Percentiles rank a stretch among this genome's conserved stretches.
Conservation (phyloP, 208 protist species). For the Cochliopodium minus region DNA sequence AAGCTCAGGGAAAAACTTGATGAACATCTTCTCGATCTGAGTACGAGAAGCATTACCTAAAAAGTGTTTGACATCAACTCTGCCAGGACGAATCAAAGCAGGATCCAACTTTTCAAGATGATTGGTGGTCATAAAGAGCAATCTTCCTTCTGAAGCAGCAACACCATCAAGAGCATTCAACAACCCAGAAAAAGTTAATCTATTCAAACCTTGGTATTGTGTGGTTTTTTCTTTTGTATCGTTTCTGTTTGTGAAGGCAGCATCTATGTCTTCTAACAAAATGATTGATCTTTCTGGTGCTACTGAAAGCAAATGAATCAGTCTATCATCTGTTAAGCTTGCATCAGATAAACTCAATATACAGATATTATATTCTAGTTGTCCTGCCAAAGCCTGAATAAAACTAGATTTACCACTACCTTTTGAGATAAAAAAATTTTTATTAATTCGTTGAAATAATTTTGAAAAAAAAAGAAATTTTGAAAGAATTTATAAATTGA, state of each 20-base stretch:
- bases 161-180: conserved; percentile 85
- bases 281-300: conserved; percentile 57
- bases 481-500: too few relatives aligned
- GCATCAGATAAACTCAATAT: conserved; percentile 62
- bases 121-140: conserved; percentile 80
- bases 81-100: conserved; percentile 53
- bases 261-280: conserved; percentile 80
- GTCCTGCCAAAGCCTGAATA: conserved; percentile 67
- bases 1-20: conserved; percentile 52
- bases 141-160: conserved; percentile 64
- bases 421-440: too few relatives aligned
- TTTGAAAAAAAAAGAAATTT: too few relatives aligned
- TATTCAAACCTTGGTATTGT: conserved; percentile 36
- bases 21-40: conserved; percentile 56
- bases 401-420: conserved; percentile 77
- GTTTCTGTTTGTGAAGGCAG: conserved; percentile 45
- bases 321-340: conserved; percentile 55
- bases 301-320: conserved; percentile 56
- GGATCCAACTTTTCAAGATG: conserved; percentile 61
- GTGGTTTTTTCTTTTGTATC: neutral
- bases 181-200: conserved; percentile 73
- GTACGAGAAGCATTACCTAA: conserved; percentile 41
- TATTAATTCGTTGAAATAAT: too few relatives aligned
- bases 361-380: conserved; percentile 67
- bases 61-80: conserved; percentile 62